These are phyloP conservation scores for Chrysanthemum lavandulifolium DNA, from an alignment of 129 eudicot species.

Conservation along the genomic window DNA sequence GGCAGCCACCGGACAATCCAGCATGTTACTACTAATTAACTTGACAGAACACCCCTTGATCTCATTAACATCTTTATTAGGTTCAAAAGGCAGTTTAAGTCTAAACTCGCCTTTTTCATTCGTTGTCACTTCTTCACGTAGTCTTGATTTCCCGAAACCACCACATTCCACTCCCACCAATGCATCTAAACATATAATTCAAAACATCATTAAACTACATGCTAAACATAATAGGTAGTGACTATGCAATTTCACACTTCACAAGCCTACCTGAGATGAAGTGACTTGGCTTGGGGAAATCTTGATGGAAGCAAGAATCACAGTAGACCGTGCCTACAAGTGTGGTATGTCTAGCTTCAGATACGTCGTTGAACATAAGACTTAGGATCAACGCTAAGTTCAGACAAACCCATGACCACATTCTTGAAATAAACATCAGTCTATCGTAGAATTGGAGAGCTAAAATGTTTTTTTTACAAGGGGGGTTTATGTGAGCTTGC, in stretches of 20 bases:
- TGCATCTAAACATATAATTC: conserved; percentile 49
- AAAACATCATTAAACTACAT: conserved; percentile 14
- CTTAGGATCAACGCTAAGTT: conserved; percentile 36
- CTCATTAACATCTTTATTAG: conserved; percentile 47
- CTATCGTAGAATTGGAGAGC: conserved; percentile 4
- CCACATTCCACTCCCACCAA: conserved; percentile 76
- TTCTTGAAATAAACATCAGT: conserved; percentile 22
- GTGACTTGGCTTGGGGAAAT: conserved; percentile 54
- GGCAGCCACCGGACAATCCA: conserved; percentile 62
- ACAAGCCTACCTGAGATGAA: conserved; percentile 72
- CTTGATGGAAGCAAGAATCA: conserved; percentile 62
- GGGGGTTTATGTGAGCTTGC: not conserved
- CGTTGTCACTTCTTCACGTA: conserved; percentile 56
- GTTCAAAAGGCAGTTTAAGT: conserved; percentile 55
- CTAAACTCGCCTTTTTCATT: conserved; percentile 65
- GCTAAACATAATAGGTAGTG: not conserved
- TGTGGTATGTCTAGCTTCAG: conserved; percentile 36
- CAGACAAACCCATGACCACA: conserved; percentile 28
- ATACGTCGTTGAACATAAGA: conserved; percentile 26
- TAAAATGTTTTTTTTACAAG: not conserved
- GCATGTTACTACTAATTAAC: conserved; percentile 60
- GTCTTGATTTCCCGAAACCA: conserved; percentile 27
- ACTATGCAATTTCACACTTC: not conserved
- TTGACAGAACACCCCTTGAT: conserved; percentile 61
- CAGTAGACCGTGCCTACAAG: conserved; percentile 86